These are phyloP conservation scores for Pleurotus platypus DNA, from an alignment of 768 basidiomycete species.

Conservation along the genomic window DNA sequence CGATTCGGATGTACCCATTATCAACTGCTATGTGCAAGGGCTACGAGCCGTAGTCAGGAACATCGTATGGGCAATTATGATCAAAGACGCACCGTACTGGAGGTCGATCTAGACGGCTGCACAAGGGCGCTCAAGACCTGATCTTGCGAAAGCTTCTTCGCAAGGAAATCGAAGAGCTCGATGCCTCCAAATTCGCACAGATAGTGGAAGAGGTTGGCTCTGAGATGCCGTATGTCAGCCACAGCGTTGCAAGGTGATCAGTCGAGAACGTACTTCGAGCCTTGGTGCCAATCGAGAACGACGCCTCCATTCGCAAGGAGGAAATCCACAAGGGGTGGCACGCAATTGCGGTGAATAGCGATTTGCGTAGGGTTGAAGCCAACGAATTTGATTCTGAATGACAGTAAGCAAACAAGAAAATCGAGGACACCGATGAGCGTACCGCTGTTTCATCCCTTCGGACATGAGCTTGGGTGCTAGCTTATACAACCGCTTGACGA, in stretches of 20 bases:
- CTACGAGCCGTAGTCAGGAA: constrained; percentile 22
- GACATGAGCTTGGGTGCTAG: constrained; percentile 38
- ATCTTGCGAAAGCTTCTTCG: constrained; percentile 49
- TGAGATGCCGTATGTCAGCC: constrained; percentile 16
- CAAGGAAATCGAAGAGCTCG: constrained; percentile 36
- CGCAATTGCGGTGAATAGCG: constrained; percentile 28
- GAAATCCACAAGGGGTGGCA: constrained; percentile 41
- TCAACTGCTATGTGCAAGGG: constrained; percentile 55
- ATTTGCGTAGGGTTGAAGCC: constrained; percentile 42
- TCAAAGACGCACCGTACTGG: constrained; percentile 30
- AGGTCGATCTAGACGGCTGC: constrained; percentile 40
- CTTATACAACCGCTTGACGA: constrained; percentile 42
- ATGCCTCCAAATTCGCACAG: constrained; percentile 26
- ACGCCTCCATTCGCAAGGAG: constrained; percentile 44
- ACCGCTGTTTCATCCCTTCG: constrained; percentile 40
- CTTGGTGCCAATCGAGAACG: constrained; percentile 35
- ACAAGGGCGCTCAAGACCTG: constrained; percentile 37
- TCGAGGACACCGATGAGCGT: constrained; percentile 11
- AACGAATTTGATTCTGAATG: constrained; percentile 39
- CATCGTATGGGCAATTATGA: not conserved
- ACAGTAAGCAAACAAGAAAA: constrained; percentile 1
- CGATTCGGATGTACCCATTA: constrained; percentile 20
- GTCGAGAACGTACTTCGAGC: constrained; percentile 34
- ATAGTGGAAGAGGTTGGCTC: constrained; percentile 57
- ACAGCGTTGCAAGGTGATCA: not conserved